Base-by-base conservation (phyloP, 2,329 filamentous ascomycete genomes). In the Thelonectria olida region DNA sequence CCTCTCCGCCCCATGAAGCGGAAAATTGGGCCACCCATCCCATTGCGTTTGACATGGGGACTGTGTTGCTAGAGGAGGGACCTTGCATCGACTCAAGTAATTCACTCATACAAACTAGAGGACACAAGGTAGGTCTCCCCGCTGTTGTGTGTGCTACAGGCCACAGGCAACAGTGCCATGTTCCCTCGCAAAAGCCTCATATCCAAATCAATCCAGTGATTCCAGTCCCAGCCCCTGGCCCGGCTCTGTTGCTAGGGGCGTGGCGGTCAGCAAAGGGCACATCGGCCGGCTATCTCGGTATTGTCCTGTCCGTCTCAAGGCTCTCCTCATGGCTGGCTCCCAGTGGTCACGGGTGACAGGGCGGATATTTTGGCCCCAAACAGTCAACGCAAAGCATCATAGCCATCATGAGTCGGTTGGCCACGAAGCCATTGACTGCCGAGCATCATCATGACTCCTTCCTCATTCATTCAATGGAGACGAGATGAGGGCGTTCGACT, bases 41-140 rank as follows among this genome's bases (percentile, higher is more conserved):
- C 28, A 31, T 31, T n/a, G n/a, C n/a, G 61, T 59, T 15, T 58
- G 62, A 64, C 54, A 59, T 52, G 52, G 58, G 56, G 54, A 58
- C 63, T 57, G 44, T 62, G 48, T 62, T 63, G 60, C 54, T 31
- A 13, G 28, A 58, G 66, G 62, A 69, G 51, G 41, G 68, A 71
- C 68, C 68, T 65, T 71, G 65, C 64, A 67, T 68, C 51, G 52
- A 51, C 58, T 60, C 59, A 68, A 64, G 50, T 65, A 72, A 72
- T 72, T 72, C 69, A 72, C 69, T 72, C 69, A 72, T 72, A 72
- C 67, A 69, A 66, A 64, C 31, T 45, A 15, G 36, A 67, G 39
- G 48, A 31, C n/a, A 31, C 34, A 23, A 55, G 60, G 45, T 28
- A 61, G 28, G 55, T 53, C 60, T 57, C 41, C 41, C 58, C 57